phyloP scores from a whole-genome alignment of 192 early-diverging fungal species.

The Mortierella hygrophila region DNA sequence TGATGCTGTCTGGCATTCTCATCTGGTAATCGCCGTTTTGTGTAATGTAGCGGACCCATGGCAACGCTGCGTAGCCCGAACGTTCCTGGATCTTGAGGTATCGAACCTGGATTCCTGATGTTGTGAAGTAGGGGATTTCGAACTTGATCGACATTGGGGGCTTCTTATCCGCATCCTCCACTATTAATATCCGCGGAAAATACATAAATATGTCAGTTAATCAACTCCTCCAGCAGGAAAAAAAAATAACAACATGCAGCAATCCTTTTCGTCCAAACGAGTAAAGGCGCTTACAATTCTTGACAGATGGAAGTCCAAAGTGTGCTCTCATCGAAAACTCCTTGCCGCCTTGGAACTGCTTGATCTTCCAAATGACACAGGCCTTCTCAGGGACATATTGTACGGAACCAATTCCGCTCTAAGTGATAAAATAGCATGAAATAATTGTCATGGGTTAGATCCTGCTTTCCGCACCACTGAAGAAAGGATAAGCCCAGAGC shows the following conservation, averaged over 20 bases:
- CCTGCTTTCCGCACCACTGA: not conserved
- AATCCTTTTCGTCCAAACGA: not conserved
- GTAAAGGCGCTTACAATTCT: conserved; percentile 65
- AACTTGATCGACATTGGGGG: conserved; percentile 90
- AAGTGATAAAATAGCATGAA: not conserved
- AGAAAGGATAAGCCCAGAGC: not conserved
- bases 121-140: conserved; percentile 92
- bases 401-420: conserved; percentile 89
- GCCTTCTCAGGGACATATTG: conserved; percentile 95
- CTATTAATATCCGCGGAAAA: conserved; percentile 23
- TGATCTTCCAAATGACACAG: conserved; percentile 97
- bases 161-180: conserved; percentile 83
- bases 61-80: conserved; percentile 88
- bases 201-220: not conserved
- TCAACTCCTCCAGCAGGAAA: not conserved
- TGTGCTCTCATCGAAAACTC: conserved; percentile 93
- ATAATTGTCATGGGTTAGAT: not conserved
- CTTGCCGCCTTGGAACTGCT: conserved; percentile 98
- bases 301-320: conserved; percentile 88
- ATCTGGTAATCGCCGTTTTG: conserved; percentile 96
- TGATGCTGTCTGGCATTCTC: conserved; percentile 90
- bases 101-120: conserved; percentile 90
- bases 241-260: not conserved
- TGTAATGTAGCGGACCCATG: conserved; percentile 93
- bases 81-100: conserved; percentile 94